These are phyloP conservation scores for Conoideocrella luteorostrata DNA, from an alignment of 2,329 filamentous ascomycete genomes.

Conservation along the genomic window DNA sequence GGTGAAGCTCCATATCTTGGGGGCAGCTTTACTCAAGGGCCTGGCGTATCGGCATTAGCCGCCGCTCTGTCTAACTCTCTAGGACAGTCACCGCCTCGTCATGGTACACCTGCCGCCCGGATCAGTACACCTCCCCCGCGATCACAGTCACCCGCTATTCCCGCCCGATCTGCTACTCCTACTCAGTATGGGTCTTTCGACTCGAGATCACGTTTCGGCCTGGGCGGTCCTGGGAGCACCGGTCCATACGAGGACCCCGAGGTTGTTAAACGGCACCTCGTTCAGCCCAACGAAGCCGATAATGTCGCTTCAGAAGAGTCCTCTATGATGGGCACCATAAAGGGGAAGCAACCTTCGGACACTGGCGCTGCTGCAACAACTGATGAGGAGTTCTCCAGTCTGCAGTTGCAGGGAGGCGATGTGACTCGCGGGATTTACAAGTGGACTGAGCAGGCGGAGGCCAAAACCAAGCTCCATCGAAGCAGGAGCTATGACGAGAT, in stretches of 20 bases:
- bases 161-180: slow-evolving; percentile 42
- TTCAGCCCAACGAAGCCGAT: slow-evolving; percentile 54
- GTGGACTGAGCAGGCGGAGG: slow-evolving; percentile 86
- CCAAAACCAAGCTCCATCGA: slow-evolving; percentile 60
- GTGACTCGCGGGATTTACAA: slow-evolving; percentile 92
- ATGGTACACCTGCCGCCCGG: slow-evolving; percentile 58
- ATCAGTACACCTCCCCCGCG: slow-evolving; percentile 51
- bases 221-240: slow-evolving; percentile 20
- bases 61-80: slow-evolving; percentile 75
- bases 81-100: slow-evolving; percentile 62
- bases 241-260: slow-evolving; percentile 81
- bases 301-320: slow-evolving; percentile 40
- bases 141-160: slow-evolving; percentile 31
- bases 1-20: slow-evolving; percentile 59
- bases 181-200: slow-evolving; percentile 86
- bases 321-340: slow-evolving; percentile 35
- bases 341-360: slow-evolving; percentile 48
- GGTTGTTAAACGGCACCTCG: slow-evolving; percentile 82
- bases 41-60: slow-evolving; percentile 80
- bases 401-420: slow-evolving; percentile 89
- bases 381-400: slow-evolving; percentile 85
- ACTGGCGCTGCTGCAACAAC: slow-evolving; percentile 33
- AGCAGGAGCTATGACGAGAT: slow-evolving; percentile 83
- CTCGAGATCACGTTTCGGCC: slow-evolving; percentile 50
- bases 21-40: slow-evolving; percentile 59